Conservation (phyloP, 768 basidiomycete genomes). For the Macrolepiota fuliginosa region DNA sequence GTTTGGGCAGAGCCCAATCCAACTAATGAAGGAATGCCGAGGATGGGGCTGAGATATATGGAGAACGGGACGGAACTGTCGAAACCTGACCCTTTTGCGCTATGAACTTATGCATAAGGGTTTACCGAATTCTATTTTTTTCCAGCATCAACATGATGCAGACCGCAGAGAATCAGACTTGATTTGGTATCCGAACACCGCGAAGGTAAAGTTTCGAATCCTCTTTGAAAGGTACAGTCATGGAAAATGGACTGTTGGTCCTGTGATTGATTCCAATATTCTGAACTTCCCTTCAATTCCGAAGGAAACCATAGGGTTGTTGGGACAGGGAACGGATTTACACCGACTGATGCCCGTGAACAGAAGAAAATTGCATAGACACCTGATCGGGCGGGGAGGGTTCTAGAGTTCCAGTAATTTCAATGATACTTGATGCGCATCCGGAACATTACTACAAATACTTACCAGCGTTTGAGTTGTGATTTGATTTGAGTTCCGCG, state of each 20-base stretch:
- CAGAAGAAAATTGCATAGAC: background rate
- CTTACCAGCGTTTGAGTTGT: no score
- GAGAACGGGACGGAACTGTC: background rate
- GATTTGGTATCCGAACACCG: background rate
- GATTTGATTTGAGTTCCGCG: no score
- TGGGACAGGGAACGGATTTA: background rate
- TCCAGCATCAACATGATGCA: background rate
- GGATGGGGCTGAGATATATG: background rate
- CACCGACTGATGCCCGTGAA: background rate
- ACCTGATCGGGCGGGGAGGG: background rate
- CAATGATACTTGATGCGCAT: no score
- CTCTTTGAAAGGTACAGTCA: background rate
- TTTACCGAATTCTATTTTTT: background rate
- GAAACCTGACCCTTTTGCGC: background rate
- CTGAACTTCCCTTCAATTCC: background rate
- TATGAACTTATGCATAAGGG: background rate
- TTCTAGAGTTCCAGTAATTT: background rate
- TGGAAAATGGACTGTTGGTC: background rate
- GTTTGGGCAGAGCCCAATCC: background rate
- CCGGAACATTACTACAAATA: no score
- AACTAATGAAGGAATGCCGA: background rate
- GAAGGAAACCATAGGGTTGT: background rate
- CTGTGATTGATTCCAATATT: background rate
- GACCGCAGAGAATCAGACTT: background rate
- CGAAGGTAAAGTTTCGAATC: background rate